Percentiles rank a stretch among this genome's conserved stretches.
Conservation (phyloP, 2,329 filamentous ascomycete species). For the Helotiales sp. region DNA sequence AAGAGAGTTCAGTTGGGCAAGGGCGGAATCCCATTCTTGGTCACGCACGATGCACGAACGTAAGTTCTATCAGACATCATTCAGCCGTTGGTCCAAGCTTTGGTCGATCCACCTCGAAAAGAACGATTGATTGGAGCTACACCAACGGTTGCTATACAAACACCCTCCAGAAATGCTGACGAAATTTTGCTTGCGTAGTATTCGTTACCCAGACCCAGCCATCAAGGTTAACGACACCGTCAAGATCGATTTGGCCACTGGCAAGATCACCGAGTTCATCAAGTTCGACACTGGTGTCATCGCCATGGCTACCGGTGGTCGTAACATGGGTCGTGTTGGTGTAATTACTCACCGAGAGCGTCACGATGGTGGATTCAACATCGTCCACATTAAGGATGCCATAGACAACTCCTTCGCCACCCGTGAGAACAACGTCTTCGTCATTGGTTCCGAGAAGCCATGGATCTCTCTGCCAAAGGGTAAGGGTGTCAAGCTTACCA, state of each 20-base stretch:
- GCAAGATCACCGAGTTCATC: constrained; percentile 98
- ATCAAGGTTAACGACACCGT: constrained; percentile 99
- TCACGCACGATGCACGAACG: constrained; percentile 99
- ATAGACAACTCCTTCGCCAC: constrained; percentile 99
- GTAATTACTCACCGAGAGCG: constrained; percentile 99
- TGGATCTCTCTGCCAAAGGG: constrained; percentile 99
- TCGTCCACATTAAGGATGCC: constrained; percentile 99
- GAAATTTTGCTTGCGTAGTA: constrained; percentile 60
- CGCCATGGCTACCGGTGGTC: constrained; percentile 98
- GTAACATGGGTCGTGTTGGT: constrained; percentile 99
- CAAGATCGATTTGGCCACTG: constrained; percentile 96
- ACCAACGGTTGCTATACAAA: constrained; percentile 44
- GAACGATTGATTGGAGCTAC: constrained; percentile 40
- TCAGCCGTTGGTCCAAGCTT: constrained; percentile 99
- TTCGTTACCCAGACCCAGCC: constrained; percentile 96
- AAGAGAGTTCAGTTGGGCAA: constrained; percentile 99
- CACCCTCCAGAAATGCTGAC: constrained; percentile 42
- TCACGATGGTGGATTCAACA: constrained; percentile 99
- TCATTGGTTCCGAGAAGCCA: constrained; percentile 98
- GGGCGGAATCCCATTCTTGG: constrained; percentile 99
- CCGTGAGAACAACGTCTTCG: constrained; percentile 99
- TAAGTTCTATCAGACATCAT: constrained; percentile 98
- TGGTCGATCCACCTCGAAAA: constrained; percentile 62
- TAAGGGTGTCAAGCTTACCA: constrained; percentile 99
- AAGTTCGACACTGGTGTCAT: constrained; percentile 98